Evolutionary conservation across 1,139 yeast genomes (phyloP).

Genomic region (Waltiozyma solani): DNA sequence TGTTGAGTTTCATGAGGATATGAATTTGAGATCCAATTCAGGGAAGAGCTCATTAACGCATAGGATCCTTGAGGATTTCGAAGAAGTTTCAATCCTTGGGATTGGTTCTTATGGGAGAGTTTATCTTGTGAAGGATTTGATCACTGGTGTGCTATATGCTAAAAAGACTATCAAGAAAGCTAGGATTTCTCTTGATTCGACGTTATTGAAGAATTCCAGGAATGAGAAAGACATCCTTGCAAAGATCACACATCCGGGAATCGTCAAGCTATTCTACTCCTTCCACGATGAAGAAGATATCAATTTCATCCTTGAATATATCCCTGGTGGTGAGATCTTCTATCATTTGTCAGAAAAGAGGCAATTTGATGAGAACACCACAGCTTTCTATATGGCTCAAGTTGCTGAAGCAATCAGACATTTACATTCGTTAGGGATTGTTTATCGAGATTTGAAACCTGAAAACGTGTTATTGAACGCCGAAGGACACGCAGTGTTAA

Average conservation of each 20-base stretch:
- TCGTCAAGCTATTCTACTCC: slow-evolving; percentile 83
- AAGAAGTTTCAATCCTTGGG: slow-evolving; percentile 68
- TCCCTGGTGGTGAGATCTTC: slow-evolving; percentile 93
- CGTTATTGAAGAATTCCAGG: slow-evolving; percentile 17
- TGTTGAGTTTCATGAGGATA: background rate
- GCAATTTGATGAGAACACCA: slow-evolving; percentile 50
- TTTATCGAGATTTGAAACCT: slow-evolving; percentile 88
- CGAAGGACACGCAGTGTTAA: slow-evolving; percentile 72
- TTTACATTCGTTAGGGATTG: slow-evolving; percentile 73
- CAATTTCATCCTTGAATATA: slow-evolving; percentile 73
- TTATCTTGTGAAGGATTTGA: slow-evolving; percentile 54
- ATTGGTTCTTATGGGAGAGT: slow-evolving; percentile 91
- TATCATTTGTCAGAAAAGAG: slow-evolving; percentile 55
- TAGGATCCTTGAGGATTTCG: slow-evolving; percentile 47
- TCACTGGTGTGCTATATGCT: slow-evolving; percentile 65
- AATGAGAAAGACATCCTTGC: slow-evolving; percentile 48
- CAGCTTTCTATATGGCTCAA: slow-evolving; percentile 82
- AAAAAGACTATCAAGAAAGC: slow-evolving; percentile 87
- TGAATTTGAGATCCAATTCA: background rate
- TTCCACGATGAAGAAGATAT: slow-evolving; percentile 78
- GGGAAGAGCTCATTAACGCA: slow-evolving; percentile 1
- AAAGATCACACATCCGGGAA: slow-evolving; percentile 72
- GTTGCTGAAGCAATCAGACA: slow-evolving; percentile 75
- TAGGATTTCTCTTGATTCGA: slow-evolving; percentile 35
- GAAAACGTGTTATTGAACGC: slow-evolving; percentile 82